Base-by-base conservation (phyloP, 768 basidiomycete genomes). In the Daedaleopsis sinensis region DNA sequence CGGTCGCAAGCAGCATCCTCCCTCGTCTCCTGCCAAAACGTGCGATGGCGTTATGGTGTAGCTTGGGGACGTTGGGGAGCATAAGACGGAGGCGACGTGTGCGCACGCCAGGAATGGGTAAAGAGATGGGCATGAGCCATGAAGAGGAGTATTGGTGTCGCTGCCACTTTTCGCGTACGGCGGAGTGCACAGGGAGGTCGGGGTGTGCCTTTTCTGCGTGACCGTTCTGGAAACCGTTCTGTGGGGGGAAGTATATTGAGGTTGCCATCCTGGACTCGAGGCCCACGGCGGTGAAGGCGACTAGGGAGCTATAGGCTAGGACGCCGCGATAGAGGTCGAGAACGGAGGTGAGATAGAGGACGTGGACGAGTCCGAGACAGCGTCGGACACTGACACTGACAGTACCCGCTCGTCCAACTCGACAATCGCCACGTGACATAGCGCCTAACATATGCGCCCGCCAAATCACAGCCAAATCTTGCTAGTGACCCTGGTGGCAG, bases 81-180 rank as follows among this genome's bases (percentile, higher is more conserved):
- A 81, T 79, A 52, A 93, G 65, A 16, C 84, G 84, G 16, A 89
- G 68, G 43, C 80, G 77, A 61, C 85, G 87, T 18, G 81, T 77
- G 59, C 74, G 81, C 15, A 86, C 71, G 57, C 85, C 83, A 13
- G 89, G 88, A 53, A 91, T 79, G 50, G 84, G 80, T 44, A 91
- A 64, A 42, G 82, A 81, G 48, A 90, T 67, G 36, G 83, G 78
- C 49, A 87, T 72, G 55, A 85, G 82, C 88, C 88, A 90, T 16
- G 85, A 78, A 7, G 74, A 66, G 46, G 68, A 68, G 63, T 75
- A 69, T 67, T 77, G 64, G 44, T 81, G 81, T 68, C 79, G 78
- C 61, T 79, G 77, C 71, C 82, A 78, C 75, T 91, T 91, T 75
- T 91, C 89, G 65, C 85, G 81, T 24, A 87, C 81, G 16, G 86